Evolutionary conservation across 441 rosid species (phyloP).

Genomic region (Theobroma grandiflorum): DNA sequence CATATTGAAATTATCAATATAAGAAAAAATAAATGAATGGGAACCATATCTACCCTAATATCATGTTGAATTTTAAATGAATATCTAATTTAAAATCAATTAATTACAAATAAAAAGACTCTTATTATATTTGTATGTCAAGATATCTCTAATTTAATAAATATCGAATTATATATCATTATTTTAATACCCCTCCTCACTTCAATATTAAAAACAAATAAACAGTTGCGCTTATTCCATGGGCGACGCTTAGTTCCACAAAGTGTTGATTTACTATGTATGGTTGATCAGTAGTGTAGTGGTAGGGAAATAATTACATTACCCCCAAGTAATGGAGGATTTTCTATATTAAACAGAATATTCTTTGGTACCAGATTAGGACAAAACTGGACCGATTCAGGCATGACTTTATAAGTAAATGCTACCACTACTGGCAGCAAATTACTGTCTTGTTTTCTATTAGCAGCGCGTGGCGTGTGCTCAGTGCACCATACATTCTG

Average conservation of each 20-base stretch:
- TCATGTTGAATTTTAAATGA: too few relatives aligned
- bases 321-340: slow-evolving; percentile 2
- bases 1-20: too few relatives aligned
- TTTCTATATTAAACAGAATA: not conserved
- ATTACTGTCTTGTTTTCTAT: slow-evolving; percentile 12
- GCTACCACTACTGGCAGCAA: slow-evolving; percentile 21
- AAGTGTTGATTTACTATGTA: not conserved
- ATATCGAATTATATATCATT: too few relatives aligned
- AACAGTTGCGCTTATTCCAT: not conserved
- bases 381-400: not conserved
- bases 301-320: slow-evolving; percentile 21
- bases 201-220: not conserved
- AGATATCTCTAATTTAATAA: too few relatives aligned
- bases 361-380: not conserved
- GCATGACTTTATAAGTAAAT: not conserved
- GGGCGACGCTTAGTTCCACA: not conserved
- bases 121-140: too few relatives aligned
- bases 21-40: too few relatives aligned
- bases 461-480: not conserved
- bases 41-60: too few relatives aligned
- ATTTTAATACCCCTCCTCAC: too few relatives aligned
- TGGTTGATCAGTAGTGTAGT: not conserved
- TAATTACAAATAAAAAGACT: too few relatives aligned
- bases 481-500: slow-evolving; percentile 16
- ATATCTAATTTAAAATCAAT: too few relatives aligned